Evolutionary conservation across 305 asterid genomes (phyloP).

Genomic region (Solanum hybrid): DNA sequence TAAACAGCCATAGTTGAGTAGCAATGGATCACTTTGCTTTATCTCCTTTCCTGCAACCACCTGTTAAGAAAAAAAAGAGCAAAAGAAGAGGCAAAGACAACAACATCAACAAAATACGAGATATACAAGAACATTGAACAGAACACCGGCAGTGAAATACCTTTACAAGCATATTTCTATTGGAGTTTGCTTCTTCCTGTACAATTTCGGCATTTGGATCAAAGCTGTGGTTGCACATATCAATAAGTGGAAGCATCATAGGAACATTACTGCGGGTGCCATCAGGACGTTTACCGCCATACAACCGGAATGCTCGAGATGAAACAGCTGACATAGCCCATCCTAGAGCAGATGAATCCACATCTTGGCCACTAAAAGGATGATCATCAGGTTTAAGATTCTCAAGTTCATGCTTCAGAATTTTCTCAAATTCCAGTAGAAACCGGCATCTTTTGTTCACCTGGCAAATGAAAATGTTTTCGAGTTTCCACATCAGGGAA

Average conservation of each 20-base stretch:
- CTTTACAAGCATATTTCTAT: conserved; percentile 65
- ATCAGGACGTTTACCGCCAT: conserved; percentile 47
- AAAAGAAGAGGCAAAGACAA: neutral
- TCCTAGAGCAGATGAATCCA: conserved; percentile 82
- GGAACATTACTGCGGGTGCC: conserved; percentile 52
- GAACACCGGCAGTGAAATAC: conserved; percentile 15
- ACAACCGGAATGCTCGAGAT: conserved; percentile 83
- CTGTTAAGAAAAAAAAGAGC: conserved; percentile 23
- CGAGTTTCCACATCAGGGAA: neutral
- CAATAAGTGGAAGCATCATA: conserved; percentile 89
- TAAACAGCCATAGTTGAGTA: conserved; percentile 77
- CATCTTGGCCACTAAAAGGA: conserved; percentile 74
- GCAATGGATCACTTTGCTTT: conserved; percentile 47
- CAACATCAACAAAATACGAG: neutral
- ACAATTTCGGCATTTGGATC: conserved; percentile 75
- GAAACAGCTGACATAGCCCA: conserved; percentile 99
- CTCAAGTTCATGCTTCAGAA: conserved; percentile 38
- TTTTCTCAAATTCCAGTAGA: conserved; percentile 73
- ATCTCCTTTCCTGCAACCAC: conserved; percentile 58
- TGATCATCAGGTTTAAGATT: conserved; percentile 41
- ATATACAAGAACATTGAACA: neutral
- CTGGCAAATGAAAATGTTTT: conserved; percentile 19
- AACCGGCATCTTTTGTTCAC: conserved; percentile 92
- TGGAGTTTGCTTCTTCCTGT: conserved; percentile 53
- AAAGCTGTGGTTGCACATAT: conserved; percentile 99